phyloP scores from a whole-genome alignment of 2,329 filamentous ascomycete species.

The Ceratocystis diversiconidia region DNA sequence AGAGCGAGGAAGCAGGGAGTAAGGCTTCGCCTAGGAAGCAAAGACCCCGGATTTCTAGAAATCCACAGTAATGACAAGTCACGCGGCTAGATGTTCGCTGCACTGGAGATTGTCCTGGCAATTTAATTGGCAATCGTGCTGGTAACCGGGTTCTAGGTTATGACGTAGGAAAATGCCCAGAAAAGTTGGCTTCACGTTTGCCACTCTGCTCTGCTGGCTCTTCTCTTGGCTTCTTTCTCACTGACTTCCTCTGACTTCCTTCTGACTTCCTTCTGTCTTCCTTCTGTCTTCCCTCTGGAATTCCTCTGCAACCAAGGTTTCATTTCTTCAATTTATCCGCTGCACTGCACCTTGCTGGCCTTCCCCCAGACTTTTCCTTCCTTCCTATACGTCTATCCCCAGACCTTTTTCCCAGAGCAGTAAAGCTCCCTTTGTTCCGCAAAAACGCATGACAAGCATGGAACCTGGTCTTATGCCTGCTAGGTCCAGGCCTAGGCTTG shows the following conservation, averaged over 20 bases:
- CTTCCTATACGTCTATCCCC: neutral
- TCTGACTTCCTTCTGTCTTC: neutral
- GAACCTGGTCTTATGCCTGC: neutral
- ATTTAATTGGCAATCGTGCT: too few species aligned
- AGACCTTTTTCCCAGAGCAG: neutral
- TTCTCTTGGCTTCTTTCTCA: too few species aligned
- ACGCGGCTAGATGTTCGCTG: too few species aligned
- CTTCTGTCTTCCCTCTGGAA: neutral
- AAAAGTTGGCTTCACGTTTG: neutral
- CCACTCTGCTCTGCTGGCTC: too few species aligned
- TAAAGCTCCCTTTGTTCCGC: constrained; percentile 6
- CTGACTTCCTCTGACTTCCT: neutral
- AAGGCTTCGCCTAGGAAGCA: neutral
- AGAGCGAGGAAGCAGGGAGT: neutral
- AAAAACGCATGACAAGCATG: neutral
- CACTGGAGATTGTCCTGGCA: too few species aligned
- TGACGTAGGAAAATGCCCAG: too few species aligned
- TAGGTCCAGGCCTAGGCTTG: neutral
- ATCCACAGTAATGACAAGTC: too few species aligned
- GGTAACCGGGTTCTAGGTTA: too few species aligned
- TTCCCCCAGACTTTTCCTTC: neutral
- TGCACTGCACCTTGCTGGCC: neutral
- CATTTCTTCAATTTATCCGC: neutral
- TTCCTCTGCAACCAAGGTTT: neutral
- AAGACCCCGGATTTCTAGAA: neutral